Evolutionary conservation across 2,329 filamentous ascomycete species (phyloP).

Genomic region (Cladosporium sp.): DNA sequence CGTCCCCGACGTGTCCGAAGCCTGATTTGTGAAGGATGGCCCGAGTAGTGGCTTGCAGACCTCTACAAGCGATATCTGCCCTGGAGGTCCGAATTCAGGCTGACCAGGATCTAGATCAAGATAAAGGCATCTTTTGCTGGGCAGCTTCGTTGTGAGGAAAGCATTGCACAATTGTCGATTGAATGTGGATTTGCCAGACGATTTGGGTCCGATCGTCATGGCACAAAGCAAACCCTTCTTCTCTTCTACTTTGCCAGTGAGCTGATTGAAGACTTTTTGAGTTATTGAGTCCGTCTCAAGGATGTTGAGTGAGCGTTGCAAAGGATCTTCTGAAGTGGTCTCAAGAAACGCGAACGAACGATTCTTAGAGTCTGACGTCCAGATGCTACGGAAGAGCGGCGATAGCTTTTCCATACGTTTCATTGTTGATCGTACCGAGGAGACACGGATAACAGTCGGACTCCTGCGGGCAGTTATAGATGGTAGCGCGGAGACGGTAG

Average conservation of each 20-base stretch:
- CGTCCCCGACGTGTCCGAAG: slow-evolving; percentile 14
- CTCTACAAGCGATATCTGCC: slow-evolving; percentile 64
- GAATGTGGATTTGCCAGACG: slow-evolving; percentile 73
- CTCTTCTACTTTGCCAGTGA: slow-evolving; percentile 38
- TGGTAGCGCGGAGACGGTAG: slow-evolving; percentile 66
- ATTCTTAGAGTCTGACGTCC: slow-evolving; percentile 47
- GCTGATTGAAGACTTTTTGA: slow-evolving; percentile 36
- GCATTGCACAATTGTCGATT: slow-evolving; percentile 63
- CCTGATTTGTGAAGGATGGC: slow-evolving; percentile 63
- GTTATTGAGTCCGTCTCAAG: slow-evolving; percentile 26
- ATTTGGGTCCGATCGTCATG: slow-evolving; percentile 66
- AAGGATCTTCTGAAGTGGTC: slow-evolving; percentile 22
- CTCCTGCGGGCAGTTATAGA: slow-evolving; percentile 50
- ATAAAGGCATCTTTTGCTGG: slow-evolving; percentile 39
- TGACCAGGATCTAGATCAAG: slow-evolving; percentile 76
- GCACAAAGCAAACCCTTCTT: slow-evolving; percentile 31
- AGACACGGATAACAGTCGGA: slow-evolving; percentile 54
- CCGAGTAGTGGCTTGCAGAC: slow-evolving; percentile 60
- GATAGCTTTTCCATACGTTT: slow-evolving; percentile 57
- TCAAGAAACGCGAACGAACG: slow-evolving; percentile 33
- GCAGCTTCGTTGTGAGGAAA: slow-evolving; percentile 51
- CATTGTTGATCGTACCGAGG: slow-evolving; percentile 48
- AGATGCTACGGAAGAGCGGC: slow-evolving; percentile 63
- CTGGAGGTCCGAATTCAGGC: slow-evolving; percentile 68
- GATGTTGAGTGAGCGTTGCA: slow-evolving; percentile 23